phyloP scores from a whole-genome alignment of 2,329 filamentous ascomycete genomes.

The Trichoderma aggressivum region DNA sequence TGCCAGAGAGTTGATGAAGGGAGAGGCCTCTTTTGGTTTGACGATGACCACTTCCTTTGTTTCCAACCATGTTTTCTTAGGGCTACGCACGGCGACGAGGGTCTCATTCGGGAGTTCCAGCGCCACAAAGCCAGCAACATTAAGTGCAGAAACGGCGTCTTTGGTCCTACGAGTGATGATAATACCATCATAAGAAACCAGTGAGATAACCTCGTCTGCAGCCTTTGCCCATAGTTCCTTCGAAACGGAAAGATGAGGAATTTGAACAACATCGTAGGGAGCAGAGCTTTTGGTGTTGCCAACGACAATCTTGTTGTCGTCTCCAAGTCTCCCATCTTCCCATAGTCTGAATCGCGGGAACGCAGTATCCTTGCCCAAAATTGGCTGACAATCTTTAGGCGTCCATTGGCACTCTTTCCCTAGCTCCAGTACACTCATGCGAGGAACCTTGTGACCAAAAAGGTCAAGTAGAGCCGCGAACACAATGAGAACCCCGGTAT shows the following conservation, averaged over 20 bases:
- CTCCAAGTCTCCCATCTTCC: background rate
- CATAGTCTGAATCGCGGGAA: background rate
- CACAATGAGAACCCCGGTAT: background rate
- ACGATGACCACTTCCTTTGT: background rate
- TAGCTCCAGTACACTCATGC: constrained; percentile 9
- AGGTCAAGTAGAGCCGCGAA: background rate
- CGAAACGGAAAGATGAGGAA: constrained; percentile 1
- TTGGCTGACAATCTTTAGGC: background rate
- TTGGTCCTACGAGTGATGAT: background rate
- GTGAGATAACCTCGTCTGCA: background rate
- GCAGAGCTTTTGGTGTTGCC: background rate
- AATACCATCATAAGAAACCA: background rate
- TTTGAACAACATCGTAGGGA: background rate
- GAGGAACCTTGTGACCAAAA: constrained; percentile 3
- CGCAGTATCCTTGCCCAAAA: constrained; percentile 5
- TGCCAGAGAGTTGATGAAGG: background rate
- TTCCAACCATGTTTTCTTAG: background rate
- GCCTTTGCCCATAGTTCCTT: background rate
- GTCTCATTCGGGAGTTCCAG: background rate
- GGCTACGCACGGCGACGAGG: background rate
- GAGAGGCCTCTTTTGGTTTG: background rate
- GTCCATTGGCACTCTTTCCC: background rate
- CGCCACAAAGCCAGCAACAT: background rate
- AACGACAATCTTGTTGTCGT: background rate
- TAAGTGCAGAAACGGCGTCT: background rate